phyloP scores from a whole-genome alignment of 371 early-diverging fungal genomes.

The Apophysomyces elegans region DNA sequence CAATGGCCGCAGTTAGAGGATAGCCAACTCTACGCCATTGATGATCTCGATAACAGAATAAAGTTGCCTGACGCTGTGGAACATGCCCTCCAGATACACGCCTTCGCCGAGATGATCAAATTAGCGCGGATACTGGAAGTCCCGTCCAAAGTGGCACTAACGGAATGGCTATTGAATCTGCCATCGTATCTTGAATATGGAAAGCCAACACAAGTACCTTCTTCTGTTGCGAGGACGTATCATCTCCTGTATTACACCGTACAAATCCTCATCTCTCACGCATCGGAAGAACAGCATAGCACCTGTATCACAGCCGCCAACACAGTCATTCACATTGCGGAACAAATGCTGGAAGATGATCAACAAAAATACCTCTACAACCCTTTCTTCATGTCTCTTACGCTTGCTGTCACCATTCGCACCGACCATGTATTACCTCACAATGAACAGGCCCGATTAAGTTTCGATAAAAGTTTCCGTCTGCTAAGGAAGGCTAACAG shows the following conservation, averaged over 20 bases:
- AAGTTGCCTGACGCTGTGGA: conserved; percentile 5
- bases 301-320: conserved; percentile 16
- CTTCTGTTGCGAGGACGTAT: conserved; percentile 26
- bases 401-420: conserved; percentile 18
- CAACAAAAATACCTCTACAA: conserved; percentile 19
- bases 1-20: conserved; percentile 38
- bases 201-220: conserved; percentile 21
- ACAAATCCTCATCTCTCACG: conserved; percentile 20
- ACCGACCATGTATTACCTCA: conserved; percentile 8
- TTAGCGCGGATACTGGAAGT: conserved; percentile 27
- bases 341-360: conserved; percentile 18
- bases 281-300: neutral
- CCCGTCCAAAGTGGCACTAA: conserved; percentile 17
- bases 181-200: conserved; percentile 35
- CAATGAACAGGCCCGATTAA: neutral
- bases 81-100: conserved; percentile 25
- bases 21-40: conserved; percentile 25
- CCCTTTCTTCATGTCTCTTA: conserved; percentile 16
- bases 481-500: conserved; percentile 15
- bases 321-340: conserved; percentile 19
- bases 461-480: conserved; percentile 1
- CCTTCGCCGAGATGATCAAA: conserved; percentile 32
- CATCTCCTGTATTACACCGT: conserved; percentile 40
- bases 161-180: conserved; percentile 33
- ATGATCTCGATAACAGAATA: neutral